Evolutionary conservation across 371 early-diverging fungal genomes (phyloP).

Genomic region (Zopfochytrium polystomum): DNA sequence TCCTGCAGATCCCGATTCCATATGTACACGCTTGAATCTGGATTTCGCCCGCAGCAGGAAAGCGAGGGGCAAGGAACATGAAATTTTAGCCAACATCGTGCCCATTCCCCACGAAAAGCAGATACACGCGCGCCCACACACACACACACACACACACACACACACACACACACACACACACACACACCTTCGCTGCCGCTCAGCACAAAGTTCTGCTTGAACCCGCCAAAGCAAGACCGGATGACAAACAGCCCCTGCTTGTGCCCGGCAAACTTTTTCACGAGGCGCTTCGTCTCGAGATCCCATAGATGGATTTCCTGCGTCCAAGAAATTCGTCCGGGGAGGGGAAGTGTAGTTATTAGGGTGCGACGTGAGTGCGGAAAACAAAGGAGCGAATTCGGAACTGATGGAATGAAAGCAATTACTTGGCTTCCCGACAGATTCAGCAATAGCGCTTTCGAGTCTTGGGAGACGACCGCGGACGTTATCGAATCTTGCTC

Average conservation of each 20-base stretch:
- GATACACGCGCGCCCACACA: no score
- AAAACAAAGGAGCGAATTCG: neutral
- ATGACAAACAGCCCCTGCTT: conserved; percentile 85
- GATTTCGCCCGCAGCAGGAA: no score
- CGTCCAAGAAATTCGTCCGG: no score
- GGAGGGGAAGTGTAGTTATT: no score
- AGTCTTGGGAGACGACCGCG: conserved; percentile 67
- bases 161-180: no score
- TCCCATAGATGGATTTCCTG: conserved; percentile 89
- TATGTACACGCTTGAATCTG: conserved; percentile 78
- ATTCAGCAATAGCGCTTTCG: conserved; percentile 71
- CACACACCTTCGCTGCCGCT: conserved; percentile 85
- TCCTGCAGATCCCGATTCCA: conserved; percentile 84
- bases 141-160: no score
- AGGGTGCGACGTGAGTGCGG: conserved; percentile 15
- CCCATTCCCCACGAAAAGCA: neutral
- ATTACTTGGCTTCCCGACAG: conserved; percentile 48
- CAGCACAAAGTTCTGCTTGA: conserved; percentile 69
- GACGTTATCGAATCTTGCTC: conserved; percentile 77
- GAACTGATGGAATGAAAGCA: conserved; percentile 10
- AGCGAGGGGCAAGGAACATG: neutral
- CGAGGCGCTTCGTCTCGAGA: conserved; percentile 60
- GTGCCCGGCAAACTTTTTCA: conserved; percentile 76
- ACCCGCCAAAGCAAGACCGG: conserved; percentile 88
- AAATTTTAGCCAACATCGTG: neutral